Evolutionary conservation across 139 green algal genomes (phyloP).

Genomic region (Zygnema cylindricum): DNA sequence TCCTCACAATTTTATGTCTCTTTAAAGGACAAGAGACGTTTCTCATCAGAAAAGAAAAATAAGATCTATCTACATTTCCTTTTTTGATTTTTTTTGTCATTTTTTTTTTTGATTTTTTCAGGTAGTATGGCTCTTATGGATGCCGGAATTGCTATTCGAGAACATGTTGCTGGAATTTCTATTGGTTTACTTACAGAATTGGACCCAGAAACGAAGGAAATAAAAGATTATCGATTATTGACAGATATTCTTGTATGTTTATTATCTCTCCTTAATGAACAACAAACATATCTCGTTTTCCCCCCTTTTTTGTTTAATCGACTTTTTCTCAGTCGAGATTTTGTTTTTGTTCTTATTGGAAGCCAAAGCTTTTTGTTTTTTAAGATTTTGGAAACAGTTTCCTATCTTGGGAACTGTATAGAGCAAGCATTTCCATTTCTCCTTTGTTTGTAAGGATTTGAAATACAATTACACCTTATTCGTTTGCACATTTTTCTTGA

Average conservation of each 20-base stretch:
- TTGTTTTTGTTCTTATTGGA: not conserved
- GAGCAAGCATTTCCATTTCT: too few relatives aligned
- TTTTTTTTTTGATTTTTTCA: not conserved
- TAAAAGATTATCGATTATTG: conserved; percentile 69
- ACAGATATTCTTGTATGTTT: conserved; percentile 87
- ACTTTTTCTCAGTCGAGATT: not conserved
- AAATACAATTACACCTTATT: too few relatives aligned
- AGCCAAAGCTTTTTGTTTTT: not conserved
- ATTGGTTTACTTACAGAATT: conserved; percentile 92
- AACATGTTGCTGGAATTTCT: conserved; percentile 89
- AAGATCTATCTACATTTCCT: not conserved
- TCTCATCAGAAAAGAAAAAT: too few relatives aligned
- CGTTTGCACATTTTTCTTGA: too few relatives aligned
- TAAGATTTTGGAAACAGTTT: too few relatives aligned
- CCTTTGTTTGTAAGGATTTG: too few relatives aligned
- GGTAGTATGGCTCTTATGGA: conserved; percentile 90
- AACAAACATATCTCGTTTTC: not conserved
- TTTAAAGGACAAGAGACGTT: too few relatives aligned
- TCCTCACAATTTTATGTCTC: too few relatives aligned
- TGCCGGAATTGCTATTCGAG: conserved; percentile 87
- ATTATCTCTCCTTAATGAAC: not conserved
- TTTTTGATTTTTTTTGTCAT: too few relatives aligned
- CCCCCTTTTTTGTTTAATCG: not conserved
- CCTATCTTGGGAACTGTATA: too few relatives aligned
- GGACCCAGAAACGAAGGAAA: conserved; percentile 67